Percentiles rank a stretch among this genome's conserved stretches.
These are phyloP conservation scores for Inosperma sp. DNA, from an alignment of 768 basidiomycete genomes.

Conservation along the genomic window DNA sequence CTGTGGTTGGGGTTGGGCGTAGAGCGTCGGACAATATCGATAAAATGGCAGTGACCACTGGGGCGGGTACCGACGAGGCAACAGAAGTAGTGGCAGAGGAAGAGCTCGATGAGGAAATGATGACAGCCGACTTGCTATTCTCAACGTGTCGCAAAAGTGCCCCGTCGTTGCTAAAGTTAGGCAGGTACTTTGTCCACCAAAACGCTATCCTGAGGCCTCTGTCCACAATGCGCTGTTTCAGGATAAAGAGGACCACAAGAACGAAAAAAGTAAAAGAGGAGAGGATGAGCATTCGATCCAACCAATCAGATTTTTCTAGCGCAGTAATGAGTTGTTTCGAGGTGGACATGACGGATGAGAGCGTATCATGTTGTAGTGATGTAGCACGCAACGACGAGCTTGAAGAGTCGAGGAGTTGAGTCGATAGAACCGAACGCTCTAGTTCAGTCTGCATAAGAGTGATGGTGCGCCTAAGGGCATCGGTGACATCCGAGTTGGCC, in stretches of 20 bases:
- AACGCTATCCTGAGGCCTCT: conserved; percentile 72
- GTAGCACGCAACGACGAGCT: conserved; percentile 72
- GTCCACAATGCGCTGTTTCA: conserved; percentile 85
- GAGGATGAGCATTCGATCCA: conserved; percentile 85
- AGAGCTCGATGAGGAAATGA: too few relatives aligned
- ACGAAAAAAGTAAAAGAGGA: conserved; percentile 78
- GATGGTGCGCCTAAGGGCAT: conserved; percentile 79
- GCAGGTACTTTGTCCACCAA: conserved; percentile 83
- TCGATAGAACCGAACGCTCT: conserved; percentile 79
- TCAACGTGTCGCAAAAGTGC: conserved; percentile 31
- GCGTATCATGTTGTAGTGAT: conserved; percentile 69
- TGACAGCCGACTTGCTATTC: conserved; percentile 24
- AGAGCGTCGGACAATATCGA: too few relatives aligned
- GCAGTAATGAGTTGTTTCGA: conserved; percentile 84
- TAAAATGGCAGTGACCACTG: too few relatives aligned
- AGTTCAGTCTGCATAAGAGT: conserved; percentile 88
- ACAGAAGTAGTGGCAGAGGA: too few relatives aligned
- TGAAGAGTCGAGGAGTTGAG: conserved; percentile 82
- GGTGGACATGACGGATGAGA: conserved; percentile 64
- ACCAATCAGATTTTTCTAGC: conserved; percentile 86
- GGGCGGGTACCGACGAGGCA: too few relatives aligned
- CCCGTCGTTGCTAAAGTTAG: conserved; percentile 41
- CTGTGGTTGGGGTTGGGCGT: too few relatives aligned
- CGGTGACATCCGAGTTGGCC: conserved; percentile 85
- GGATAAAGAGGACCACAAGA: conserved; percentile 77